A percentile compares a stretch with the other conserved stretches of the same genome.
phyloP scores from a whole-genome alignment of 1,284 basidiomycete species.

The Peniophora sp. region DNA sequence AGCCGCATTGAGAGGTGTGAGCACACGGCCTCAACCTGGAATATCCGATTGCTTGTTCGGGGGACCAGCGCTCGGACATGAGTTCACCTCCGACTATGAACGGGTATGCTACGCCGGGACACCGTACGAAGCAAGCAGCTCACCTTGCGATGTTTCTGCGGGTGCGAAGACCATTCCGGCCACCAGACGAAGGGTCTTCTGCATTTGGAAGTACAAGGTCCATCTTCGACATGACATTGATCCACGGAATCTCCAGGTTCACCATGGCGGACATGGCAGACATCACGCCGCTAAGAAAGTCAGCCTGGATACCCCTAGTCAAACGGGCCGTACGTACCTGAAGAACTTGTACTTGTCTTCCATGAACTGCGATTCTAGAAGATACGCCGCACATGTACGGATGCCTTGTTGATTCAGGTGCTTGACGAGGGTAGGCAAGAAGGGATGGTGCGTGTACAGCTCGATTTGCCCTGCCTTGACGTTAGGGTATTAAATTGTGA shows the following conservation, averaged over 20 bases:
- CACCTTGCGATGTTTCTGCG: slow-evolving; percentile 75
- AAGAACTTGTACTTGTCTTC: slow-evolving; percentile 99
- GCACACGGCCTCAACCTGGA: too few relatives aligned
- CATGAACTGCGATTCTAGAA: slow-evolving; percentile 98
- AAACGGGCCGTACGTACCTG: slow-evolving; percentile 37
- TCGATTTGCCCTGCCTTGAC: slow-evolving; percentile 82
- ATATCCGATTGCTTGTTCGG: too few relatives aligned
- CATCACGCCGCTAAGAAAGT: slow-evolving; percentile 73
- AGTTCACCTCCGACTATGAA: neutral
- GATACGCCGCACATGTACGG: slow-evolving; percentile 78
- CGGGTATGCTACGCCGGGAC: neutral
- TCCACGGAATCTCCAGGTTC: slow-evolving; percentile 92
- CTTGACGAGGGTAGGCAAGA: slow-evolving; percentile 84
- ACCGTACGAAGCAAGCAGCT: slow-evolving; percentile 12
- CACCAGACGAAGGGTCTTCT: slow-evolving; percentile 50
- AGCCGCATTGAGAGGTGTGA: too few relatives aligned
- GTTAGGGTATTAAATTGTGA: neutral
- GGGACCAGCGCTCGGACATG: too few relatives aligned
- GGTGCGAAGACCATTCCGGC: slow-evolving; percentile 65
- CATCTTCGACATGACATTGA: slow-evolving; percentile 99
- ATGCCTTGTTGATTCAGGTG: slow-evolving; percentile 67
- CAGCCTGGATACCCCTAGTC: neutral
- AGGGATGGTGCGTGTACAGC: slow-evolving; percentile 96
- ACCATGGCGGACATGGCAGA: slow-evolving; percentile 99
- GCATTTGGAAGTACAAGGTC: slow-evolving; percentile 75